Evolutionary conservation across 768 basidiomycete species (phyloP), one percentile per base, ranked within the genome.

Genomic region (Rhizopogon roseolus): DNA sequence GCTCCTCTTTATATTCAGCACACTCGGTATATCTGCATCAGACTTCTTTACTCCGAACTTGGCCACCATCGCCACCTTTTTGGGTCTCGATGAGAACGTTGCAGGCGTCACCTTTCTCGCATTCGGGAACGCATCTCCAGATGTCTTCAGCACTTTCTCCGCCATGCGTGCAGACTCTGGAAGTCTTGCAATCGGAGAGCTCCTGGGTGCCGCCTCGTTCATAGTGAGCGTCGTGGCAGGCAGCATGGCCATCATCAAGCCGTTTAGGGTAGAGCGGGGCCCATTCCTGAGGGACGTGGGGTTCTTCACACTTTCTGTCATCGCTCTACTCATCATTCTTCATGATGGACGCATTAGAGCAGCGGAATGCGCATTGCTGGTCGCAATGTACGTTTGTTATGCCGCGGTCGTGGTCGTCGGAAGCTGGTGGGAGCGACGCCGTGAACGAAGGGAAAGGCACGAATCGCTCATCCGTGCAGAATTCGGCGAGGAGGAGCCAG

Each of bases 31-130:
- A 66, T 87, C 86, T 58, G 94, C 95, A 5, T 90, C 93, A 16
- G 96, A 98, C 71, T 98, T 98, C 73, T 98, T 98, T 78, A 94
- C 90, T 49, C 95, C 95, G 1, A 98, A 99, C 68, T 80, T 99
- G 16, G 88, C 90, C 0, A 92, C 95, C 1, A 88, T 98, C 32
- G 85, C 96, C 0, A 81, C 86, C 48, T 73, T 90, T 4, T 81
- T 99, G 4, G 90, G 93, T 0, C 71, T 99, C 39, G 90, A 90
- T 62, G 94, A 99, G 66, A 90, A 91, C 52, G 85, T 98, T 14
- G 94, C 97, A 0, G 97, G 97, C 0, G 95, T 98, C 22, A 99
- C 97, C 0, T 90, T 99, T 61, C 79, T 99, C 28, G 97, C 97
- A 0, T 95, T 98, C 65, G 96, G 96, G 39, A 98, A 98, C 65